These are phyloP conservation scores for Linanthus parryae DNA, from an alignment of 148 eudicot species.

Conservation along the genomic window DNA sequence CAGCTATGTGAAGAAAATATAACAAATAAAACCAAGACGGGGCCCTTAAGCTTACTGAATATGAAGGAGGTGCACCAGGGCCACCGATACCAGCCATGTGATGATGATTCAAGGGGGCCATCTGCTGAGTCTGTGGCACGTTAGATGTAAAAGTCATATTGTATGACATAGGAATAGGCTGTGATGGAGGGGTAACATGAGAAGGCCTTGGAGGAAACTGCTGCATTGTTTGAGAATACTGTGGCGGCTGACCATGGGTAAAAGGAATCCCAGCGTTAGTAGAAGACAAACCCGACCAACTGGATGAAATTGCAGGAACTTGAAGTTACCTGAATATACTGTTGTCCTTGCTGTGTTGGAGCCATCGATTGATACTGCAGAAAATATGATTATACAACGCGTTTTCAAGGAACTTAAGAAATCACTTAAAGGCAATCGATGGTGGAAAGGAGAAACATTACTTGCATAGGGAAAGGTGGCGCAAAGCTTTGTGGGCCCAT, in stretches of 20 bases:
- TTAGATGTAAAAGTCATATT: constrained; percentile 50
- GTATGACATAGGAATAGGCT: constrained; percentile 51
- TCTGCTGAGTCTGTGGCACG: constrained; percentile 44
- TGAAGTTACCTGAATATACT: constrained; percentile 33
- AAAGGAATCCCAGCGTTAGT: constrained; percentile 32
- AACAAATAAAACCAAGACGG: constrained; percentile 3
- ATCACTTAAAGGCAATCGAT: neutral
- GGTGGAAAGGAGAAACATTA: constrained; percentile 11
- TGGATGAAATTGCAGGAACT: constrained; percentile 54
- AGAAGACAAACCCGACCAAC: constrained; percentile 37
- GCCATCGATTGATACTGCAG: constrained; percentile 63
- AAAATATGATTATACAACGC: constrained; percentile 4
- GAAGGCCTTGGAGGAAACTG: constrained; percentile 62
- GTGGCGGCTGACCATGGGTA: constrained; percentile 51
- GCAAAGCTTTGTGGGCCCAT: constrained; percentile 67
- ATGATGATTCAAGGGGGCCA: constrained; percentile 29
- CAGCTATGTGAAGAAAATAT: neutral
- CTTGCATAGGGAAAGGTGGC: constrained; percentile 63
- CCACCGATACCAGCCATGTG: constrained; percentile 44
- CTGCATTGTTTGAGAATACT: constrained; percentile 74
- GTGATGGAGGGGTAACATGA: constrained; percentile 39
- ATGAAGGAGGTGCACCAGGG: constrained; percentile 63
- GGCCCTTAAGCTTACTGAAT: constrained; percentile 53
- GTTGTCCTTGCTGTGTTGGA: constrained; percentile 68
- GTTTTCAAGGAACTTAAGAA: neutral